A percentile compares a stretch with the other conserved stretches of the same genome.
phyloP scores from a whole-genome alignment of 1,284 basidiomycete species.

The Inonotus hispidus region DNA sequence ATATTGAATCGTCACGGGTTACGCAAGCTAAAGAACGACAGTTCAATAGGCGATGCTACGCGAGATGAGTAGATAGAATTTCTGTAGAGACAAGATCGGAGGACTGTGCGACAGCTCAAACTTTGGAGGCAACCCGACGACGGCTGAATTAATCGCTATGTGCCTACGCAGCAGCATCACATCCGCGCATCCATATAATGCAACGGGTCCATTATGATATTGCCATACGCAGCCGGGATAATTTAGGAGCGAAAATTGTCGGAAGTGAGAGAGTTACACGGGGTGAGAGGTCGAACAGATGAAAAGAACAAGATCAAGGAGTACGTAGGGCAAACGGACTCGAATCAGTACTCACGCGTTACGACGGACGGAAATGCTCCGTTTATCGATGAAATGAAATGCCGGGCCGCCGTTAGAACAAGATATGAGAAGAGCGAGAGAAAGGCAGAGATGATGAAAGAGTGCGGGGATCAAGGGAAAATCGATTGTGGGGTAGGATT shows the following conservation, averaged over 20 bases:
- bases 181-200: neutral
- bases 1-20: neutral
- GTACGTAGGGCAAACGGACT: neutral
- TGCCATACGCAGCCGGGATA: neutral
- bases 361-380: neutral
- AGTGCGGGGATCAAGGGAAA: slow-evolving; percentile 1
- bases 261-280: neutral
- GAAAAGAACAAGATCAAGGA: neutral
- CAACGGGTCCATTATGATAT: neutral
- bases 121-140: neutral
- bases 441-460: neutral
- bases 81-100: neutral
- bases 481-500: slow-evolving; percentile 10
- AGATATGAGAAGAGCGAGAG: neutral
- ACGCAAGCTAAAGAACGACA: neutral
- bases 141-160: slow-evolving; percentile 4
- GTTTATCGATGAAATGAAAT: neutral
- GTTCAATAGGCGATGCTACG: neutral
- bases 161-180: neutral
- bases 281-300: neutral
- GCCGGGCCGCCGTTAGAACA: neutral
- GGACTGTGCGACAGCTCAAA: neutral
- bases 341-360: neutral
- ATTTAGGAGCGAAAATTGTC: neutral
- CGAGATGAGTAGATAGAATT: neutral